Evolutionary conservation across 495 filamentous ascomycete genomes (phyloP), one percentile per base, ranked within the genome.

Genomic region (Aspergillus avenaceus): DNA sequence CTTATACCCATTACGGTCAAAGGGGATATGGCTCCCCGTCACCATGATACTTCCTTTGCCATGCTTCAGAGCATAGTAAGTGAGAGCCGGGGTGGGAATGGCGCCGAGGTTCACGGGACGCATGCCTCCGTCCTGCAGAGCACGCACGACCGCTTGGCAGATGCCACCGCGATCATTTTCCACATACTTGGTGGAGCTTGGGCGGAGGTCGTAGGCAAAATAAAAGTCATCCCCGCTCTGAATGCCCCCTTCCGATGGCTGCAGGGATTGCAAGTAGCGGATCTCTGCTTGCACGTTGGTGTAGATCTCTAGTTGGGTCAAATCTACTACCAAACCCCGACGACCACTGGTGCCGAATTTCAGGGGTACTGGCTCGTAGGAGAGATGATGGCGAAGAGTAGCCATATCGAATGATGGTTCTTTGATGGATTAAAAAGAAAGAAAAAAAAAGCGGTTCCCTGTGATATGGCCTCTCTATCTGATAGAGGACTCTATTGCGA

Each of bases 31-130:
- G 32, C 62, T 65, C 3, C 62, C 62, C 0, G 59, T 65, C 13
- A 65, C 62, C 62, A 65, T 65, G 43, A 65, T 65, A 27, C 62
- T 65, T 6, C 62, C 62, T 50, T 62, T 65, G 14, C 54, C 56
- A 9, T 44, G 42, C 16, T 56, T 31, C 5, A 65, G 40, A 12
- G 62, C 62, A 26, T 53, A 64, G 22, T 34, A 45, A 0, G 59
- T 62, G 6, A 65, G 50, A 9, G 59, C 59, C 2, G 62, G 62
- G 8, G 62, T 65, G n/a, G 62, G 62, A 19, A 65, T 65, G 6
- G 62, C 59, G 21, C 62, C 62, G 23, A 65, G 52, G 19, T 55
- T 62, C 36, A 62, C 49, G 9, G 62, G 54, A 5, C 36, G 50
- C 62, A 65, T 65, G 16, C 52, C 56, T 1, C 37, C 54, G 45